Evolutionary conservation across 2,329 filamentous ascomycete species (phyloP), one percentile per base, ranked within the genome.

Genomic region (Fusarium acutatum): DNA sequence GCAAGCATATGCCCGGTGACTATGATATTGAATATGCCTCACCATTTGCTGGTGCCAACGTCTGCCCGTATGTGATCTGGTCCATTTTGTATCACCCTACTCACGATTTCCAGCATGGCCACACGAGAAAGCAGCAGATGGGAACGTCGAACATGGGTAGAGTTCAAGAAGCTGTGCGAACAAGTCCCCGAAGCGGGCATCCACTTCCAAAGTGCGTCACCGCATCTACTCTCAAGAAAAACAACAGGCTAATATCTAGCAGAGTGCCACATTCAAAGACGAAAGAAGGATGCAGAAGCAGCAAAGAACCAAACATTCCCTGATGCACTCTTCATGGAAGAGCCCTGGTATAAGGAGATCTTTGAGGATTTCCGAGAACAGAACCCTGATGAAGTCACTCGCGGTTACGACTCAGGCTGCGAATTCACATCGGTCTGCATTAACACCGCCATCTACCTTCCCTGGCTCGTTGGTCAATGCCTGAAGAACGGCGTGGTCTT

Each of bases 1-100:
- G 94, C 10, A 97, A 96, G 79, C 93, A 97, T 80, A 96, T 97
- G 92, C 95, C 95, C 0, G 95, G 95, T 40, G 95, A 98, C 84
- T 96, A 96, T 82, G 93, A 96, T 74, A 92, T 95, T 75, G 93
- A 97, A 85, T 98, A 97, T 81, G 92, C 94, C 2, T 97, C 94
- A 11, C 94, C 94, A 2, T 97, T 94, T 93, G 94, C 94, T 7
- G 94, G 94, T 20, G 94, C 94, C 70, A 96, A 96, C 79, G 91
- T 91, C 78, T 81, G 92, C 67, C 94, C 93, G 91, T 93, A 77
- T 70, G 91, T 85, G n/a, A 24, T n/a, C 14, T 24, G 26, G 20
- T 4, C 40, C 24, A 13, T 24, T 5, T 30, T 35, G 30, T 5
- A 10, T 11, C 18, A 40, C 13, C 30, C 41, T 26, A 30, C 70